Conservation (phyloP, 768 basidiomycete species). For the Phylloporus scabripes region DNA sequence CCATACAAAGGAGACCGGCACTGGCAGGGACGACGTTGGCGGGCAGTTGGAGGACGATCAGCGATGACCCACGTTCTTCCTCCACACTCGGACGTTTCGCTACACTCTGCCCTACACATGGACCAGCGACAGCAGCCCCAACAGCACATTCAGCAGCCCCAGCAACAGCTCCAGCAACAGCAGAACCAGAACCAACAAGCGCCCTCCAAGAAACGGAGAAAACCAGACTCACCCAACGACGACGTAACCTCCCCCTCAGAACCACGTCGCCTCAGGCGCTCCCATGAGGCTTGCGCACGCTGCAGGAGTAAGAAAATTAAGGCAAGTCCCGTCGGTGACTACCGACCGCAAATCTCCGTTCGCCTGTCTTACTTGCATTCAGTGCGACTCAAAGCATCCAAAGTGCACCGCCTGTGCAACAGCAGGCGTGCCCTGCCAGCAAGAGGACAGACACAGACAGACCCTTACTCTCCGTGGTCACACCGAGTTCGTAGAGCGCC, state of each 20-base stretch:
- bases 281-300: slow-evolving; percentile 88
- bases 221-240: slow-evolving; percentile 50
- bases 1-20: slow-evolving; percentile 19
- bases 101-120: slow-evolving; percentile 65
- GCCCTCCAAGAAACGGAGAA: slow-evolving; percentile 54
- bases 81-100: slow-evolving; percentile 44
- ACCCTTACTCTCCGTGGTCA: slow-evolving; percentile 81
- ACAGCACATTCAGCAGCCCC: slow-evolving; percentile 36
- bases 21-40: neutral
- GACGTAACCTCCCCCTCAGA: slow-evolving; percentile 57
- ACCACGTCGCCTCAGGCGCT: slow-evolving; percentile 76
- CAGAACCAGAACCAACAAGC: slow-evolving; percentile 29
- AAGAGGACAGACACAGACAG: slow-evolving; percentile 85
- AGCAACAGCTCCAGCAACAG: slow-evolving; percentile 32
- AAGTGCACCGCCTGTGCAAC: slow-evolving; percentile 81
- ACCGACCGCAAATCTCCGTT: slow-evolving; percentile 82
- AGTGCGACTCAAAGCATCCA: slow-evolving; percentile 89
- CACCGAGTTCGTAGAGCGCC: slow-evolving; percentile 75
- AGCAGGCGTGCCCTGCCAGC: slow-evolving; percentile 74
- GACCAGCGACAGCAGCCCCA: slow-evolving; percentile 53
- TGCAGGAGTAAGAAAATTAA: slow-evolving; percentile 97
- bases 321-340: slow-evolving; percentile 62
- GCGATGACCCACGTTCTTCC: slow-evolving; percentile 46
- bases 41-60: slow-evolving; percentile 15
- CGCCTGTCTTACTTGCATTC: slow-evolving; percentile 34